A percentile compares a stretch with the other conserved stretches of the same genome.
phyloP scores from a whole-genome alignment of 306 rosid species.

The Amphicarpaea edgeworthii region DNA sequence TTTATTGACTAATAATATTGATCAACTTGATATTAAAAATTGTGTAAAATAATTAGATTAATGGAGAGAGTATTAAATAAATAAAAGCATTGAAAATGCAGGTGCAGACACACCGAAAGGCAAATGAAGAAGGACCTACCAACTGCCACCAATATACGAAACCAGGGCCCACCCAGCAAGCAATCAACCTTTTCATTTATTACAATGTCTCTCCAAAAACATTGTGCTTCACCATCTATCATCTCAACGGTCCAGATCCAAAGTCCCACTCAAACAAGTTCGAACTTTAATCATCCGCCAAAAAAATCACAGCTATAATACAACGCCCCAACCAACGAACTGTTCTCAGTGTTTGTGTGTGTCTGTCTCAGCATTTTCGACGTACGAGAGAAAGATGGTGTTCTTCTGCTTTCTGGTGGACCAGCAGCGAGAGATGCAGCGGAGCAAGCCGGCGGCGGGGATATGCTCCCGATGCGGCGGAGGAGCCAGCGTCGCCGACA shows the following conservation, averaged over 20 bases:
- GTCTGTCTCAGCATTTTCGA: no score
- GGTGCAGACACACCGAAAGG: no score
- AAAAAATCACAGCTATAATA: constrained; percentile 3
- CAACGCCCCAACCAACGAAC: neutral
- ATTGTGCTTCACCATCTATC: neutral
- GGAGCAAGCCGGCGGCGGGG: constrained; percentile 93
- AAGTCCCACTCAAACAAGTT: neutral
- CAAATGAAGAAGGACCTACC: neutral
- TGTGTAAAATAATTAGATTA: no score
- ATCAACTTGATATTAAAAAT: no score
- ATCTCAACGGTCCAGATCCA: constrained; percentile 10
- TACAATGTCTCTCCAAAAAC: neutral
- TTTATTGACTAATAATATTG: no score
- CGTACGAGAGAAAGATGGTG: constrained; percentile 60
- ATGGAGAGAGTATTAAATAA: no score
- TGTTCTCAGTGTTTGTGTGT: no score
- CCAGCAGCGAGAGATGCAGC: constrained; percentile 64
- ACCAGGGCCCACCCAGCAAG: neutral
- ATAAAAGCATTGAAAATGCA: no score
- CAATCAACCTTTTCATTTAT: constrained; percentile 9
- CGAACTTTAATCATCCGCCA: constrained; percentile 9
- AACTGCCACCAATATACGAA: constrained; percentile 30
- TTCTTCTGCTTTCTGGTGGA: constrained; percentile 87
- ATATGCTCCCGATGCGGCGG: constrained; percentile 87
- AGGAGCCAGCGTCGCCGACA: constrained; percentile 89